phyloP scores from a whole-genome alignment of 768 basidiomycete genomes.

The Cystobasidium tubakii region DNA sequence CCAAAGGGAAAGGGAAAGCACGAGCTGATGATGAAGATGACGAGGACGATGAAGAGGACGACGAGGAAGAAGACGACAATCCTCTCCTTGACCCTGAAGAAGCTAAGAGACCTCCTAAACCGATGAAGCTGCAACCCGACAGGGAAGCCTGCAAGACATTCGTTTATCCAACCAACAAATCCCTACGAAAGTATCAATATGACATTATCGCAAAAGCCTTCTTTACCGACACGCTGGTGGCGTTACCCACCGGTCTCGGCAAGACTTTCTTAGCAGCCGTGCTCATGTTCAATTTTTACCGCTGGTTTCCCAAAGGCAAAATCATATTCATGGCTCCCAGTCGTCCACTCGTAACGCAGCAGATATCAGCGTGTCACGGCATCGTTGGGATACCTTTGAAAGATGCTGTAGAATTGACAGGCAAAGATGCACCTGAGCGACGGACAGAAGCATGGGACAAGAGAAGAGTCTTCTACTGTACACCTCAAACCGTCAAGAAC shows the following conservation, averaged over 20 bases:
- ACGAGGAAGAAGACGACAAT: constrained; percentile 56
- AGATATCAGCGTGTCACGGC: constrained; percentile 84
- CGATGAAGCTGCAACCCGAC: constrained; percentile 73
- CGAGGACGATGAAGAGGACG: constrained; percentile 53
- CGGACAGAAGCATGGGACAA: constrained; percentile 54
- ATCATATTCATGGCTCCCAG: constrained; percentile 94
- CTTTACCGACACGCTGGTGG: constrained; percentile 87
- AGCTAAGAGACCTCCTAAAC: constrained; percentile 74
- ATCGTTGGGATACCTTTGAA: constrained; percentile 85
- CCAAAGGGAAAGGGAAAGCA: constrained; percentile 47
- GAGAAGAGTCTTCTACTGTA: constrained; percentile 46
- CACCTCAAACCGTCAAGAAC: constrained; percentile 74
- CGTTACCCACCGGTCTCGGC: constrained; percentile 89
- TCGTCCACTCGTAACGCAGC: constrained; percentile 91
- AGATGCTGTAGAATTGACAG: constrained; percentile 81
- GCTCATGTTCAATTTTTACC: constrained; percentile 68
- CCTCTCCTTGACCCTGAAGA: constrained; percentile 55
- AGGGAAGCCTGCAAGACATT: constrained; percentile 74
- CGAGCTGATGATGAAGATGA: constrained; percentile 50
- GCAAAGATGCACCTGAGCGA: constrained; percentile 57
- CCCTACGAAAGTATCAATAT: constrained; percentile 86
- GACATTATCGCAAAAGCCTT: constrained; percentile 81
- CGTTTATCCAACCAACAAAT: constrained; percentile 82
- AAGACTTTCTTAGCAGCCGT: constrained; percentile 98
- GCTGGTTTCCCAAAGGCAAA: constrained; percentile 87